Base-by-base conservation (phyloP, 192 early-diverging fungal species). In the Phlyctochytrium bullatum region DNA sequence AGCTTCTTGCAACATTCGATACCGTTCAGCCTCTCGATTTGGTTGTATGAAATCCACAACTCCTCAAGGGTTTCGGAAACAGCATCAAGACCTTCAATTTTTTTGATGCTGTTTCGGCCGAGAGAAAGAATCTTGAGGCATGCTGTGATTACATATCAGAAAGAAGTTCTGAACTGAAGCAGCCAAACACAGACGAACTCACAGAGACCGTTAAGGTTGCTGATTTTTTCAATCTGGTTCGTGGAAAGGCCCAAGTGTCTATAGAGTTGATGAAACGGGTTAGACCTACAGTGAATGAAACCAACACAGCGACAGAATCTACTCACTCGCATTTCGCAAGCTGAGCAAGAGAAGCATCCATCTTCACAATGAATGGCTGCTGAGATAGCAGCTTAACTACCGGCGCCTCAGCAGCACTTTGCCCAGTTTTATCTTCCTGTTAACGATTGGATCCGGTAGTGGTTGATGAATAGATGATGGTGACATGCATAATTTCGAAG, bases 1-100 rank as follows among this genome's bases (percentile, higher is more conserved):
- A 85, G 74, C 60, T 85, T 85, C 61, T 84, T 84, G 76, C 81
- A 84, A 57, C 75, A 72, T 57, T 85, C 83, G 34, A 85, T 68
- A 24, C 83, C 83, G 63, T 79, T 84, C 34, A 85, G 65, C 28
- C 74, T 36, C 64, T 85, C 83, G 36, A 85, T 69, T 50, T 71
- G 62, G 74, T 85, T 85, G 70, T 85, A 85, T 0, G 69, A 73
- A 36, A 84, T 73, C 83, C 83, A 85, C 29, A 85, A 73, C 69
- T 85, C 83, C 64, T 85, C 79, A 4, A 85, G 68, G 20, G 81
- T 85, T 28, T 83, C 83, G 10, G 79, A 71, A 1, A 85, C 81
- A 1, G 83, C 76, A 23, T 83, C 83, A 4, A 85, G 69, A 1
- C 83, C 83, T 64, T 83, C 81, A 62, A 85, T 83, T 65, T 83